Base-by-base conservation (phyloP, 345 rosid genomes). In the Eucalyptus cloeziana region DNA sequence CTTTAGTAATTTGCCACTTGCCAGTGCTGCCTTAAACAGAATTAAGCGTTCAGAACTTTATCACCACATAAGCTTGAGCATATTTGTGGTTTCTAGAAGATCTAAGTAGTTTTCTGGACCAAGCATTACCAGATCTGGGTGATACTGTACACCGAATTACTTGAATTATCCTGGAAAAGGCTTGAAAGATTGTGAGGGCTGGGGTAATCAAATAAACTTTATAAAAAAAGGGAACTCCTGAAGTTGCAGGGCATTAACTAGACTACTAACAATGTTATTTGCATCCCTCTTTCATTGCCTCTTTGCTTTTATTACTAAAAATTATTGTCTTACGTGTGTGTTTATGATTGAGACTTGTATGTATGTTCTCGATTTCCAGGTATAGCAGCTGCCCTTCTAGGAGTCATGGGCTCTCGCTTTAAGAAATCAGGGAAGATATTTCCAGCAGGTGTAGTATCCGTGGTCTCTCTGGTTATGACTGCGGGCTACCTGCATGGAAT, bases 361-460 rank as follows among this genome's bases (percentile, higher is more conserved):
- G 14, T 40, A 21, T 7, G 30, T 40, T 40, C 85, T 76, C 13
- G 9, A 76, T 76, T 76, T 91, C 54, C 93, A 97, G 99, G 98
- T 85, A 88, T 95, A 49, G 94, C 99, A 49, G 95, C 94, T 52
- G 94, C 94, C 25, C 93, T 97, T 86, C 90, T 94, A 67, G 96
- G 92, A 71, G 96, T 95, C 90, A 97, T 97, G 99, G 98, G 97
- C 85, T 93, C 95, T 6, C 97, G 99, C 45, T 96, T 96, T 90
- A 91, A 91, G 93, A 95, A 90, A 89, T 95, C 99, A 11, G 94
- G 94, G 87, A 96, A 95, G 93, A 87, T 96, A 56, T 91, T 96
- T 58, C 99, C 99, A 6, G 98, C 99, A 2, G 99, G 99, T 21
- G 95, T 97, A 85, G 98, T 97, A 10, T 96, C 99, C 37, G 91